Conservation (phyloP, 2,329 filamentous ascomycete genomes). For the Calonectria pseudoturangicola region DNA sequence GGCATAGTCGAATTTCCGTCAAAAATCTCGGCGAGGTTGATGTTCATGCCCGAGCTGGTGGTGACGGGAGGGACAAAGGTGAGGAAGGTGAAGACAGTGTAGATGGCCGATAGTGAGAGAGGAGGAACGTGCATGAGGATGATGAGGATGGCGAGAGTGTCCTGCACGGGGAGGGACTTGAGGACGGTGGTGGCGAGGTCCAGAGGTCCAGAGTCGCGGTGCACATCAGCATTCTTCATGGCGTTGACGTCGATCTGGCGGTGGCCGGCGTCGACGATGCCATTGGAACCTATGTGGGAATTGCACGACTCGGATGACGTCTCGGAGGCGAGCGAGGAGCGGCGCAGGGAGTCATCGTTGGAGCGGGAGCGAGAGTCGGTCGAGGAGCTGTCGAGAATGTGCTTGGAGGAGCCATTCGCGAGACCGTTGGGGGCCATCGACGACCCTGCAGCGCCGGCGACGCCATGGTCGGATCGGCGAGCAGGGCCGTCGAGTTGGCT, state of each 20-base stretch:
- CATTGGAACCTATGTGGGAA: conserved; percentile 61
- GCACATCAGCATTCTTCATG: conserved; percentile 79
- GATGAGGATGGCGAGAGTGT: conserved; percentile 97
- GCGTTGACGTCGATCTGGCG: conserved; percentile 83
- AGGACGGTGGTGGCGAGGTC: conserved; percentile 90
- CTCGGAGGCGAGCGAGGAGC: conserved; percentile 73
- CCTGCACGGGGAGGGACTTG: conserved; percentile 90
- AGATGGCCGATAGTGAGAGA: conserved; percentile 89
- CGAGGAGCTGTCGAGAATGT: conserved; percentile 57
- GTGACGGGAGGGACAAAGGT: conserved; percentile 92
- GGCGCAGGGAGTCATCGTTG: conserved; percentile 64
- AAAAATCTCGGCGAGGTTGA: conserved; percentile 93
- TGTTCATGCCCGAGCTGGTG: conserved; percentile 84
- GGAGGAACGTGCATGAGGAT: conserved; percentile 94
- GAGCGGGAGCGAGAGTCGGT: conserved; percentile 64
- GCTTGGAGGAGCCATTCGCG: conserved; percentile 61
- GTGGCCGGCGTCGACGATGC: conserved; percentile 69
- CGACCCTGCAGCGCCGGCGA: conserved; percentile 57
- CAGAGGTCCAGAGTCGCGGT: conserved; percentile 83
- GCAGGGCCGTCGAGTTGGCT: conserved; percentile 64
- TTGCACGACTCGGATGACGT: conserved; percentile 72
- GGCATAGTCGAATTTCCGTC: conserved; percentile 91
- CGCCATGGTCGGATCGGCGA: conserved; percentile 58
- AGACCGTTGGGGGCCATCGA: conserved; percentile 54
- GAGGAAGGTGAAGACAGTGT: conserved; percentile 92